These are phyloP conservation scores for Plicaturopsis crispa DNA, from an alignment of 768 basidiomycete genomes.

Conservation along the genomic window DNA sequence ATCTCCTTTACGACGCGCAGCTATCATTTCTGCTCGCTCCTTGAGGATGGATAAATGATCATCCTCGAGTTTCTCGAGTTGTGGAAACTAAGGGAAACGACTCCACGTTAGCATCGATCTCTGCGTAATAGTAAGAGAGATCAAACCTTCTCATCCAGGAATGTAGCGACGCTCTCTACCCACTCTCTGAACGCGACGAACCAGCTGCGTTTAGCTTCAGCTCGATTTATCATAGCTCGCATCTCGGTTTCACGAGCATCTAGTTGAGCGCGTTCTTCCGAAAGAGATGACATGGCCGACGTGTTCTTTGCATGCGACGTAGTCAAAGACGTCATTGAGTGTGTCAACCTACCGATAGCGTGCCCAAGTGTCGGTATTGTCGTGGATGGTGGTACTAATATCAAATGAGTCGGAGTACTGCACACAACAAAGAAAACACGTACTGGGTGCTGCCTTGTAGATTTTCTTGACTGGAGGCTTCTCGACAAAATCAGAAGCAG, in stretches of 20 bases:
- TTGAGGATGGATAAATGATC: conserved; percentile 66
- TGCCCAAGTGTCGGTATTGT: conserved; percentile 58
- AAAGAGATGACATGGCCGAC: conserved; percentile 44
- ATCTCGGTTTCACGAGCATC: conserved; percentile 66
- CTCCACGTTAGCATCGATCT: no score
- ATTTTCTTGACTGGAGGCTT: conserved; percentile 37
- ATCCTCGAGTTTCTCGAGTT: conserved; percentile 69
- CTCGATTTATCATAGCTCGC: conserved; percentile 63
- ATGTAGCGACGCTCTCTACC: conserved; percentile 77
- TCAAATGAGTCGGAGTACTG: conserved; percentile 9
- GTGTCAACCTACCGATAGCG: conserved; percentile 53
- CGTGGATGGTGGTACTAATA: conserved; percentile 56
- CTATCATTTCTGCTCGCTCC: conserved; percentile 66
- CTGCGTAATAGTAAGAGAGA: no score
- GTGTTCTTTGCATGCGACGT: conserved; percentile 64
- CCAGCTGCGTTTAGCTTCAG: conserved; percentile 79
- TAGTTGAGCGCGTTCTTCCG: conserved; percentile 55
- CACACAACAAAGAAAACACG: conserved; percentile 15
- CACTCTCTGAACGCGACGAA: conserved; percentile 72
- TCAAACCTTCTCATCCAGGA: conserved; percentile 80
- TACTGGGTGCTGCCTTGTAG: conserved; percentile 73
- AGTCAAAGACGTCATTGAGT: conserved; percentile 50
- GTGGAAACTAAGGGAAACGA: conserved; percentile 51
- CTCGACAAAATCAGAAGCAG: conserved; percentile 27
- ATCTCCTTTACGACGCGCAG: conserved; percentile 62